Evolutionary conservation across 202 grass and related monocot genomes (phyloP).

Genomic region (Saccharum hybrid): DNA sequence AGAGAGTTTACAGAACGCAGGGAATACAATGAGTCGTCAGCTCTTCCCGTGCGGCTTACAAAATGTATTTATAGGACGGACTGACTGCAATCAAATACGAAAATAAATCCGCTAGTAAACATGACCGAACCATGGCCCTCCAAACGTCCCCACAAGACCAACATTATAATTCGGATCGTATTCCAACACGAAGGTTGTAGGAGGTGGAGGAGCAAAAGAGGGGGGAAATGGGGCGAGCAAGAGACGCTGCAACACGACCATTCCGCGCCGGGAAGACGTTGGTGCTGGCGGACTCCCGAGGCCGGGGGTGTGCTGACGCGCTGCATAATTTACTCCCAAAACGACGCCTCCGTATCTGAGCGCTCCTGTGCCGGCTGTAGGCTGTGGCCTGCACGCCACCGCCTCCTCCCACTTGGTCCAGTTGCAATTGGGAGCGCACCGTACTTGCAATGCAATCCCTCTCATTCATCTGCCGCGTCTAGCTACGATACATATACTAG

Average conservation of each 20-base stretch:
- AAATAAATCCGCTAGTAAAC: too few relatives aligned
- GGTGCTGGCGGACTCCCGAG: constrained; percentile 38
- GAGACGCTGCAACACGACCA: background rate
- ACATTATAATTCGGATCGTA: too few relatives aligned
- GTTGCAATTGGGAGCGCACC: background rate
- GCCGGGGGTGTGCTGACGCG: constrained; percentile 38
- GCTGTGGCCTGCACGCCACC: constrained; percentile 42
- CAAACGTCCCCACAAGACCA: too few relatives aligned
- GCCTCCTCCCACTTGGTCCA: constrained; percentile 3
- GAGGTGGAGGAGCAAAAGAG: background rate
- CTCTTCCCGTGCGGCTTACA: too few relatives aligned
- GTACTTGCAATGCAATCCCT: constrained; percentile 19
- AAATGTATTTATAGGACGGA: too few relatives aligned
- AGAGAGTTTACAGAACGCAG: too few relatives aligned
- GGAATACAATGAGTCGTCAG: too few relatives aligned
- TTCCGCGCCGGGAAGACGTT: constrained; percentile 35
- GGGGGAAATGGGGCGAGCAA: background rate
- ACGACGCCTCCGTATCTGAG: constrained; percentile 61
- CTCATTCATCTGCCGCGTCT: background rate
- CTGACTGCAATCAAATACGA: too few relatives aligned
- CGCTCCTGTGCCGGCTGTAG: background rate
- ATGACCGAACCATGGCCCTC: too few relatives aligned
- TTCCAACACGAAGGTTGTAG: background rate
- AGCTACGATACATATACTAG: background rate
- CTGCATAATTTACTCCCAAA: constrained; percentile 53